Conservation (phyloP, 352 stramenopile species). For the Albugo candida region DNA sequence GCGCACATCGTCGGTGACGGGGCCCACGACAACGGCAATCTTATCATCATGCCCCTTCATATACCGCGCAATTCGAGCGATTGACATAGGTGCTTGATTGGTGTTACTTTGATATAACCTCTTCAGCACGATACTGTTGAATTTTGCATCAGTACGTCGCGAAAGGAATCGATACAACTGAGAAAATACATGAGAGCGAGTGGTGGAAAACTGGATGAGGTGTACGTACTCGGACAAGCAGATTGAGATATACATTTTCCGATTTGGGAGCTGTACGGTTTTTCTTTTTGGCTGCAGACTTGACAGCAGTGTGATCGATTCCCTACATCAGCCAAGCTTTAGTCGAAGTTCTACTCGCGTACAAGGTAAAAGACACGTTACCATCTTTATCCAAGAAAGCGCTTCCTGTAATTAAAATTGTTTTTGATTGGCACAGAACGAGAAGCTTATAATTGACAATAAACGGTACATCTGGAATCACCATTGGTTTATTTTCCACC, state of each 20-base stretch:
- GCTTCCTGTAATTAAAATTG: no score
- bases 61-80: slow-evolving; percentile 91
- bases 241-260: slow-evolving; percentile 98
- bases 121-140: slow-evolving; percentile 96
- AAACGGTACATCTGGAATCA: no score
- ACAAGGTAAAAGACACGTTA: no score
- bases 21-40: slow-evolving; percentile 95
- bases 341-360: no score
- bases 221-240: slow-evolving; percentile 85
- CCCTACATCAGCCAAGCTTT: slow-evolving; percentile 31
- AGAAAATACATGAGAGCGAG: neutral
- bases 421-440: no score
- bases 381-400: no score
- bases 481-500: no score
- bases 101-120: slow-evolving; percentile 98
- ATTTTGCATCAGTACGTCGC: slow-evolving; percentile 96
- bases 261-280: slow-evolving; percentile 95
- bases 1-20: slow-evolving; percentile 98
- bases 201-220: neutral
- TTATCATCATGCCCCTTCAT: slow-evolving; percentile 98
- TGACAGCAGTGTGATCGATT: slow-evolving; percentile 99
- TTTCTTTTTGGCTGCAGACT: slow-evolving; percentile 96
- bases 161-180: slow-evolving; percentile 91
- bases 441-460: no score
- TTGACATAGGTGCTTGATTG: slow-evolving; percentile 95